Conservation (phyloP, 2,329 filamentous ascomycete species). For the Diaporthe caulivora region DNA sequence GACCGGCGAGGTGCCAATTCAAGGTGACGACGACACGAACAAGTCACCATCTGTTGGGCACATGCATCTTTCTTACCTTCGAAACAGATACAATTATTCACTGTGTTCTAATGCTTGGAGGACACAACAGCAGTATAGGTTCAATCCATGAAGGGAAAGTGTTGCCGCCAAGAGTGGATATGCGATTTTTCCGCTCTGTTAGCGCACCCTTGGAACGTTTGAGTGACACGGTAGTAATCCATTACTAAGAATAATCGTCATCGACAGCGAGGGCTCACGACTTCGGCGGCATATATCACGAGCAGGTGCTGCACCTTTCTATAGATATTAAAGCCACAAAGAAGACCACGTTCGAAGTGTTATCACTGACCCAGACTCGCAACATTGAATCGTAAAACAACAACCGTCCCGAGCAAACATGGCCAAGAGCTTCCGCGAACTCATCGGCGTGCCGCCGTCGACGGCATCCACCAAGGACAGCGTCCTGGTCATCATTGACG, state of each 20-base stretch:
- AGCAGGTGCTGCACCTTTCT: background rate
- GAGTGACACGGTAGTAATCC: background rate
- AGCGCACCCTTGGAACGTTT: background rate
- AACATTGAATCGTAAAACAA: background rate
- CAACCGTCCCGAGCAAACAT: background rate
- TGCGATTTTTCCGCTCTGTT: background rate
- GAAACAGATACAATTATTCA: too few species aligned
- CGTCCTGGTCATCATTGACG: conserved; percentile 76
- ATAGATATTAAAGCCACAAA: background rate
- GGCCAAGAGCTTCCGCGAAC: conserved; percentile 53
- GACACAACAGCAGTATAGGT: too few species aligned
- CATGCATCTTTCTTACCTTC: too few species aligned
- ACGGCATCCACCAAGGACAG: conserved; percentile 69
- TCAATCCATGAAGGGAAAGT: background rate
- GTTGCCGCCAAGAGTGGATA: background rate
- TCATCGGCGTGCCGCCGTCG: conserved; percentile 67
- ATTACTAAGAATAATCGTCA: conserved; percentile 15
- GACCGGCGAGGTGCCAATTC: background rate
- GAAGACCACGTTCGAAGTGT: background rate
- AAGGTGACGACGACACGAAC: too few species aligned
- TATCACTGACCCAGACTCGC: background rate
- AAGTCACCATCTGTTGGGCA: too few species aligned
- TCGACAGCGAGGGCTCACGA: background rate
- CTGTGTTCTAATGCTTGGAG: too few species aligned
- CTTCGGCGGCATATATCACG: background rate